These are phyloP conservation scores for Microcyclosporella mali DNA, from an alignment of 2,329 filamentous ascomycete genomes.

Conservation along the genomic window DNA sequence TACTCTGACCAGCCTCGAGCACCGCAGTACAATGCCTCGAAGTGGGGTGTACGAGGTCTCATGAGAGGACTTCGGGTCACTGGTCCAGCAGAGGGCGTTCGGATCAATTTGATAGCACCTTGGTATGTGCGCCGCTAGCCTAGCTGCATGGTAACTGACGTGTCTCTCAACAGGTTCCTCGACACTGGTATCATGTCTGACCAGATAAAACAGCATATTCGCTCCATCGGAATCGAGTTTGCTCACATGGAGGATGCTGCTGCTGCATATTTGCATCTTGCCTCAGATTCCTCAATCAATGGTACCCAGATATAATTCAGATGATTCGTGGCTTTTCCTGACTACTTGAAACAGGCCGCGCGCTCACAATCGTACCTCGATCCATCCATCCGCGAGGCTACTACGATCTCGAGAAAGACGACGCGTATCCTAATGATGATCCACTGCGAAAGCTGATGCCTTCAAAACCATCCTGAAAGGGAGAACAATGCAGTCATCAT, in stretches of 20 bases:
- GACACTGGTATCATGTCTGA: constrained; percentile 22
- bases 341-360: constrained; percentile 17
- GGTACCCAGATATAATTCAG: constrained; percentile 10
- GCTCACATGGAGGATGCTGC: constrained; percentile 22
- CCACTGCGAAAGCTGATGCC: too few relatives aligned
- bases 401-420: constrained; percentile 17
- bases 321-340: background rate
- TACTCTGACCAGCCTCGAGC: constrained; percentile 45
- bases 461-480: too few relatives aligned
- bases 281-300: constrained; percentile 18
- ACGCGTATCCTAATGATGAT: background rate
- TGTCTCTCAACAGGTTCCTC: constrained; percentile 17
- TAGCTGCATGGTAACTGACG: background rate
- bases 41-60: constrained; percentile 41
- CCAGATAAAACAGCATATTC: constrained; percentile 13
- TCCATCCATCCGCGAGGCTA: constrained; percentile 14
- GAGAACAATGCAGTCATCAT: too few relatives aligned
- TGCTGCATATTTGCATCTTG: constrained; percentile 19
- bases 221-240: constrained; percentile 14
- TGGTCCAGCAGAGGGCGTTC: constrained; percentile 38
- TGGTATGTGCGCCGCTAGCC: too few relatives aligned
- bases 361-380: constrained; percentile 18
- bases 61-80: constrained; percentile 35
- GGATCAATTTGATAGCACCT: constrained; percentile 39
- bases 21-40: constrained; percentile 30